Evolutionary conservation across 345 rosid species (phyloP).

Genomic region (Gossypium anomalum): DNA sequence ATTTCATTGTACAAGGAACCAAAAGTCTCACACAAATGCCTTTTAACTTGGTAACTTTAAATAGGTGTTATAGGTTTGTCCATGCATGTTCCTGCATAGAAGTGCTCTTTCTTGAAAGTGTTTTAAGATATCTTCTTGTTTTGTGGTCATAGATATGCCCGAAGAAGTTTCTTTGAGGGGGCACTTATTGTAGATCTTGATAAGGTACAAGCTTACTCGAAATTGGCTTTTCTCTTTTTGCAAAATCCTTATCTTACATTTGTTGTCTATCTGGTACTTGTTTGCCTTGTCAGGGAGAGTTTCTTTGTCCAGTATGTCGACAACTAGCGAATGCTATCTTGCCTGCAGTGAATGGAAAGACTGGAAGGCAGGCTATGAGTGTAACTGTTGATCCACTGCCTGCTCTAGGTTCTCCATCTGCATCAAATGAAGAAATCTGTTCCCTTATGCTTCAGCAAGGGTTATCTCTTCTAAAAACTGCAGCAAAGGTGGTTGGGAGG

Average conservation of each 20-base stretch:
- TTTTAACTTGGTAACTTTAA: background rate
- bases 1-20: background rate
- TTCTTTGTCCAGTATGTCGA: slow-evolving; percentile 96
- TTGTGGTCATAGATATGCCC: slow-evolving; percentile 42
- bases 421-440: slow-evolving; percentile 26
- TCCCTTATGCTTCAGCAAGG: slow-evolving; percentile 53
- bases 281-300: slow-evolving; percentile 71
- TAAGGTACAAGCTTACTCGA: slow-evolving; percentile 41
- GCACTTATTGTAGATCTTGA: slow-evolving; percentile 78
- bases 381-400: slow-evolving; percentile 20
- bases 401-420: slow-evolving; percentile 18
- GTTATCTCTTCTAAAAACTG: slow-evolving; percentile 51
- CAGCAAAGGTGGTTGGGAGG: slow-evolving; percentile 54
- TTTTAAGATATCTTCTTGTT: slow-evolving; percentile 1
- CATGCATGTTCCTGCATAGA: background rate
- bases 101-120: slow-evolving; percentile 6
- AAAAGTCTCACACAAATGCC: background rate
- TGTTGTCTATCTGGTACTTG: slow-evolving; percentile 9
- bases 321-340: slow-evolving; percentile 75
- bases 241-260: background rate
- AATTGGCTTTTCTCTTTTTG: background rate
- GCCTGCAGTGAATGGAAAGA: slow-evolving; percentile 56
- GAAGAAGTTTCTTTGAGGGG: slow-evolving; percentile 83
- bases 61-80: background rate
- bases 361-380: slow-evolving; percentile 44